Evolutionary conservation across 2,329 filamentous ascomycete genomes (phyloP), one percentile per base, ranked within the genome.

Genomic region (Fulvia fulva): DNA sequence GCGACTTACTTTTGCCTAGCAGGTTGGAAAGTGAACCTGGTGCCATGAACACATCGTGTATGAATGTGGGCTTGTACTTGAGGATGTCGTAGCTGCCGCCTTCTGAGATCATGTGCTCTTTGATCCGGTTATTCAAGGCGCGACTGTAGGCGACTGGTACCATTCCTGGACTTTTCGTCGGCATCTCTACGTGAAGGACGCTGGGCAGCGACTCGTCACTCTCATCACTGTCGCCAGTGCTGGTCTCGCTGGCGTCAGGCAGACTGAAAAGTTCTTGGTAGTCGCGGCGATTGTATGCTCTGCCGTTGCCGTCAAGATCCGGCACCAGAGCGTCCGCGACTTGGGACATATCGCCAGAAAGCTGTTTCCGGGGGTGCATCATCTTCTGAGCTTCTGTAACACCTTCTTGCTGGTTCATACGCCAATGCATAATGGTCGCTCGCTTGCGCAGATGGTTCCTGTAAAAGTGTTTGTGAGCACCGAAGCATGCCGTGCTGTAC

Each of bases 41-140:
- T 74, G 78, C 59, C 75, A 76, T 73, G 78, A 85, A 68, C 44
- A 83, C 78, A 19, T 77, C 70, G 28, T 76, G 71, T 6, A 80
- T 71, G 56, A 84, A 78, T 68, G 83, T 83, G 22, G 81, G 80
- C 53, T 81, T 80, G 68, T 81, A 80, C 57, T 82, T 77, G 61
- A 72, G 76, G 11, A 80, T 71, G 4, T 81, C 81, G 64, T 83
- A 81, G 4, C 81, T 76, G 60, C 76, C 79, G 14, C 80, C 80
- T 60, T 81, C 77, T 19, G 75, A 76, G 49, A 83, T 55, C 26
- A 62, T 46, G n/a, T 47, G 50, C 46, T 61, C 55, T 16, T 51
- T 25, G 25, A 71, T 58, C 21, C 67, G 65, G 53, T 69, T 70
- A n/a, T 45, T 53, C 7, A 70, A 62, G 1, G 67, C 67, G n/a